Evolutionary conservation across 2,329 filamentous ascomycete species (phyloP), one percentile per base, ranked within the genome.

Genomic region (Arthrobotrys iridis): DNA sequence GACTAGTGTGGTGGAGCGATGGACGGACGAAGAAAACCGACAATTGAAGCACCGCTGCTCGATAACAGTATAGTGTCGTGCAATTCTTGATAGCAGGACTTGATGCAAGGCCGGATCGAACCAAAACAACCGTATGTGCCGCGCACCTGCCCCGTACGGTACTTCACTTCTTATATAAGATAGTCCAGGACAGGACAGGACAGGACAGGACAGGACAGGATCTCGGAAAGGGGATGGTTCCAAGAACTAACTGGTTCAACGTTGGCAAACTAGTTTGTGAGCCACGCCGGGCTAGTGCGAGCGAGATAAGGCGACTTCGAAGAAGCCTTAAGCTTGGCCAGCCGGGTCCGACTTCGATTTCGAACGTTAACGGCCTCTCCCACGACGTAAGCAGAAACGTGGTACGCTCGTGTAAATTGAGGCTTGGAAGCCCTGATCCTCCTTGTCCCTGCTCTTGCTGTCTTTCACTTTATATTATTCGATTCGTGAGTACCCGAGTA

Each of bases 191-290:
- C 35, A 3, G 35, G 35, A n/a, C 10, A 40, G 37, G 6, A 40
- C 10, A 40, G 37, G 6, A 40, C 37, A 40, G 37, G 2, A 40
- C 37, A 40, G 37, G 6, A 40, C 26, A 46, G 28, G 30, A 26
- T 58, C 22, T 58, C 52, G 60, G 60, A 64, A 64, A 64, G 60
- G 58, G 58, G 58, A 62, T 46, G 58, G 35, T 46, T 58, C 4
- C 35, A 58, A 8, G 28, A 18, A 2, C 11, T 43, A 43, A 15
- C 10, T 43, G 11, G 24, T 11, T n/a, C 8, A 33, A 15, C 15
- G 28, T 33, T 33, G 28, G 10, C 4, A 10, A 10, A 5, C 28
- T 10, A 33, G 10, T 10, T 33, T 5, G 28, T 28, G 22, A 35
- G 13, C 26, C 24, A 41, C 52, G 24, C 2, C 26, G 6, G 24